Conservation (phyloP, 352 stramenopile genomes). For the Globisporangium canariense region DNA sequence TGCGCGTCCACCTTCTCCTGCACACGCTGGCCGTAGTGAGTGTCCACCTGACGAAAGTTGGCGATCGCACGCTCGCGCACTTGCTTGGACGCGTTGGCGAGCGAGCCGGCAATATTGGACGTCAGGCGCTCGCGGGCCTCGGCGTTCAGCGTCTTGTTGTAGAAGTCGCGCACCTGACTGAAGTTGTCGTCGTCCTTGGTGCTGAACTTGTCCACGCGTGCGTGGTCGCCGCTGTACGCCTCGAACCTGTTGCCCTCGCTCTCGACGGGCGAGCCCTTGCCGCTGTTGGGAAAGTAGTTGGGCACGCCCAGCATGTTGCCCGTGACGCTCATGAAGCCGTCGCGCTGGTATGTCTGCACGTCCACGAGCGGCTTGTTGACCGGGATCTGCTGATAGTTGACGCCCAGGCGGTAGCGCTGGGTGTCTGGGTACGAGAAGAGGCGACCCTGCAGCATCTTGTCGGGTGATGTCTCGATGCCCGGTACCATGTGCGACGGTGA, state of each 20-base stretch:
- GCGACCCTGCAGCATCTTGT: slow-evolving; percentile 90
- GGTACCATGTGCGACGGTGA: slow-evolving; percentile 88
- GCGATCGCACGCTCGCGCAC: slow-evolving; percentile 82
- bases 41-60: slow-evolving; percentile 87
- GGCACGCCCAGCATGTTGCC: slow-evolving; percentile 66
- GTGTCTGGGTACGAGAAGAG: slow-evolving; percentile 91
- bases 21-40: slow-evolving; percentile 81
- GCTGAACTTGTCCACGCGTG: slow-evolving; percentile 58
- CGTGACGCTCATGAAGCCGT: slow-evolving; percentile 75
- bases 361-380: slow-evolving; percentile 83
- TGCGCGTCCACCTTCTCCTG: slow-evolving; percentile 59
- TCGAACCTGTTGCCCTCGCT: slow-evolving; percentile 20
- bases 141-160: slow-evolving; percentile 71
- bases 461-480: slow-evolving; percentile 79
- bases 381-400: slow-evolving; percentile 89
- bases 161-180: slow-evolving; percentile 78
- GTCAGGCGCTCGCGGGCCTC: slow-evolving; percentile 74
- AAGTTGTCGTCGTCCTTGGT: slow-evolving; percentile 91
- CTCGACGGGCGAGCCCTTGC: slow-evolving; percentile 33
- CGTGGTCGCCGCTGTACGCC: slow-evolving; percentile 33
- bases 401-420: slow-evolving; percentile 81
- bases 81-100: slow-evolving; percentile 71
- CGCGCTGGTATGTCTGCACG: slow-evolving; percentile 77
- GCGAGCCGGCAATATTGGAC: slow-evolving; percentile 83
- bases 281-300: slow-evolving; percentile 91